These are phyloP conservation scores for Rubia peregrina DNA, from an alignment of 305 asterid genomes.

Conservation along the genomic window DNA sequence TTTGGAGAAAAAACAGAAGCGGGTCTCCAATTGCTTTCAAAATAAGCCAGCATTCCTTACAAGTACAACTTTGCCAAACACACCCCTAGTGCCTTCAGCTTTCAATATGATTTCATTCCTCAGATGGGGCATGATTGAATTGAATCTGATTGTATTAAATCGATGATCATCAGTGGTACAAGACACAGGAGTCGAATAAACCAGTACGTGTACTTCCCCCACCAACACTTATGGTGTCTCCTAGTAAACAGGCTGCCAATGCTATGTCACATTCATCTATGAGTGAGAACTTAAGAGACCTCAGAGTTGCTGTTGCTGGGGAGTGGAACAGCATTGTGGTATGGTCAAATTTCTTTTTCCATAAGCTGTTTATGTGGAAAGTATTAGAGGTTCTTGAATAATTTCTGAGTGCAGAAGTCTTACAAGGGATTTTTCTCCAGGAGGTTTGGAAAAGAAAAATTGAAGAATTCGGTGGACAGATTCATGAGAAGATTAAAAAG, in stretches of 20 bases:
- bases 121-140: conserved; percentile 5
- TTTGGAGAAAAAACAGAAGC: too few relatives aligned
- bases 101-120: conserved; percentile 7
- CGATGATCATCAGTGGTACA: conserved; percentile 68
- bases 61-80: too few relatives aligned
- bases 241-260: conserved; percentile 38
- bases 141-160: conserved; percentile 16
- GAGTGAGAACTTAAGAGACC: conserved; percentile 51
- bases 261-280: conserved; percentile 32
- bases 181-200: conserved; percentile 72
- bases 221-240: conserved; percentile 41
- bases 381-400: background rate
- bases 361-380: background rate
- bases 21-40: too few relatives aligned
- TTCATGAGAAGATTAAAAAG: conserved; percentile 56
- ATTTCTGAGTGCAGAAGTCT: conserved; percentile 5
- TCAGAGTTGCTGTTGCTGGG: conserved; percentile 60
- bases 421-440: conserved; percentile 27
- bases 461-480: conserved; percentile 73
- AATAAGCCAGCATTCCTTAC: too few relatives aligned
- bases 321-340: conserved; percentile 44
- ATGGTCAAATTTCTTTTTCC: conserved; percentile 18
- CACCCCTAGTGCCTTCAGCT: background rate
- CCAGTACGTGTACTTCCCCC: conserved; percentile 64
- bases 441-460: conserved; percentile 64